Base-by-base conservation (phyloP, 1,139 yeast species). In the Yamadazyma sp. region DNA sequence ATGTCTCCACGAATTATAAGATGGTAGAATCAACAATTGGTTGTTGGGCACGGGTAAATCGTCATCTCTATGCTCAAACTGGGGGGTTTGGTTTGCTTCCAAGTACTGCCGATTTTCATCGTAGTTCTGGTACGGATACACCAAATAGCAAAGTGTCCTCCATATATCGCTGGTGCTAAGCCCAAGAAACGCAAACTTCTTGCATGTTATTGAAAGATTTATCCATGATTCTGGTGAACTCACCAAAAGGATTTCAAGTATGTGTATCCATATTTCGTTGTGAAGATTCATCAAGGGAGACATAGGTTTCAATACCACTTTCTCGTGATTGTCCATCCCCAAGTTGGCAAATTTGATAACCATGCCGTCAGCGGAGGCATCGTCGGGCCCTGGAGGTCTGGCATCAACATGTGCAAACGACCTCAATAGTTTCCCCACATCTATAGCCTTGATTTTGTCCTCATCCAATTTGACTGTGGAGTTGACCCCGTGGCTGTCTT, bases 201-300 rank as follows among this genome's bases (percentile, higher is more conserved):
- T 73, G 59, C 96, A 87, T 0, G 83, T 71, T 38, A 77, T 62
- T 3, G 89, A 72, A 38, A 83, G 66, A 38, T 72, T 68, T 31
- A 86, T 75, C 84, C 95, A 87, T 2, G 87, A 67, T 35, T 82
- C 81, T 1, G 89, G 79, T 33, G 76, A 74, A 6, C 48, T 51
- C 4, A 66, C 46, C 2, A 85, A 65, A n/a, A 87, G 61, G 1
- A 71, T 55, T 36, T 76, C 74, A 37, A 86, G 62, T 4, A 89
- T 72, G 22, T 69, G 61, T 9, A 71, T 51, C 59, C 91, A 63
- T 16, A 87, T 66, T 53, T 88, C 96, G 43, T 75, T 70, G 0
- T 94, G 87, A 5, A 87, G 60, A 37, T 67, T 62, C 5, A 77
- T 69, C 26, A 88, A 57, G 1, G 81, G 69, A 43, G 82, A 77